Evolutionary conservation across 1,284 basidiomycete species (phyloP), one percentile per base, ranked within the genome.

Genomic region (Ceratobasidium sp.): DNA sequence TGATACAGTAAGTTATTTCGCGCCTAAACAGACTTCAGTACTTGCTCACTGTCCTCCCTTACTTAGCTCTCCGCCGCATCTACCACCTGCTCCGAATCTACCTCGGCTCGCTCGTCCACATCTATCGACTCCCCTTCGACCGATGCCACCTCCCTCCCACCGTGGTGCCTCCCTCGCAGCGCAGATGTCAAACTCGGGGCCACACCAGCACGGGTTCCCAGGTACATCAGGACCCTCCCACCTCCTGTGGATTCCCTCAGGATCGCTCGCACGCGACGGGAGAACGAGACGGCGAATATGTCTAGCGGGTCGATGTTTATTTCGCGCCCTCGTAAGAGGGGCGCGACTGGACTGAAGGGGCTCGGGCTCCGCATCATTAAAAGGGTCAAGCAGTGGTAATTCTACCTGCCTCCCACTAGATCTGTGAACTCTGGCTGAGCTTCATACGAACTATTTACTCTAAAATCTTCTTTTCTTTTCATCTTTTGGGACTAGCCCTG

Each of bases 191-290:
- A 39, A 27, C 39, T 73, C 34, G 46, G 46, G 13, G 6, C 24
- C 5, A 48, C 71, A 7, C 27, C 29, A 22, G 43, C 49, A 5
- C 11, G 31, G 8, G 56, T 31, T 14, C 62, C 62, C 29, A 24
- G 62, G 48, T 73, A 62, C 31, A 54, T 46, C 37, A 29, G 37
- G 11, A 41, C 58, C 16, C 59, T 48, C 29, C 66, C 53, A 2
- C 39, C 58, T n/a, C 59, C 71, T 13, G 48, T 62, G 1, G 71
- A 73, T 48, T 73, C 71, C n/a, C 34, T 73, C n/a, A 19, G 22
- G n/a, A 54, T 73, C 29, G 29, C 59, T 24, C 71, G 71, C 11
- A 29, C 29, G 9, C 59, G 59, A 16, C 13, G 48, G 14, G 59
- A 58, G 37, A 73, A 59, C 34, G 71, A 73, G 29, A 16, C 48